Base-by-base conservation (phyloP, 352 stramenopile genomes). In the Pythium coloratum region DNA sequence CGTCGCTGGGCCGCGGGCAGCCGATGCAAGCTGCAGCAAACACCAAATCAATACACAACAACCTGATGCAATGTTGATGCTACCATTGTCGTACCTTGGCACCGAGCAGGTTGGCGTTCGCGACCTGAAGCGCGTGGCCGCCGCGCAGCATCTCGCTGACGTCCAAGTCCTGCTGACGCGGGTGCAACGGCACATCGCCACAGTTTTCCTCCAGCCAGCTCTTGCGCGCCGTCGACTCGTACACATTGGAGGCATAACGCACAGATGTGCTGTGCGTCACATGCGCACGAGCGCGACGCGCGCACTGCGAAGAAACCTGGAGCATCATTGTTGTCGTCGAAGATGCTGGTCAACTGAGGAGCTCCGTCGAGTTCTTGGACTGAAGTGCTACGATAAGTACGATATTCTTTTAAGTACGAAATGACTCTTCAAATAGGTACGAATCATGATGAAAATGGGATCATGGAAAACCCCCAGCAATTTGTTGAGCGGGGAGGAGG, bases 131-230 rank as follows among this genome's bases (percentile, higher is more conserved):
- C 18, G 80, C 82, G 68, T 91, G 85, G 59, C 81, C 85, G 44
- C 77, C 78, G 26, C 85, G 85, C 58, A 91, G 53, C 85, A 93
- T 93, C 66, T 88, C 75, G 72, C 85, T 90, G 49, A 83, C 66
- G 40, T 75, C 73, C 26, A 71, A 14, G 55, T 91, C 76, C 13
- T 77, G 73, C 30, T 46, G n/a, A 10, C 76, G 74, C 16, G 82
- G 77, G 1, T 62, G 56, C 6, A 46, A 34, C 12, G 85, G 85
- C 7, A 93, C 85, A 38, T 89, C 76, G 8, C 82, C 81, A 44
- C 85, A 93, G 66, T 82, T 75, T 6, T 80, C 32, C 44, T 91
- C 82, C 47, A 93, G 75, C 85, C 85, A 93, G 54, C 89, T 91
- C 46, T 61, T 64, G n/a, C 56, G 56, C 1, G 13, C 56, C 3